A percentile compares a stretch with the other conserved stretches of the same genome.
phyloP scores from a whole-genome alignment of 805 yeast species.

The Kluyveromyces aestuarii region DNA sequence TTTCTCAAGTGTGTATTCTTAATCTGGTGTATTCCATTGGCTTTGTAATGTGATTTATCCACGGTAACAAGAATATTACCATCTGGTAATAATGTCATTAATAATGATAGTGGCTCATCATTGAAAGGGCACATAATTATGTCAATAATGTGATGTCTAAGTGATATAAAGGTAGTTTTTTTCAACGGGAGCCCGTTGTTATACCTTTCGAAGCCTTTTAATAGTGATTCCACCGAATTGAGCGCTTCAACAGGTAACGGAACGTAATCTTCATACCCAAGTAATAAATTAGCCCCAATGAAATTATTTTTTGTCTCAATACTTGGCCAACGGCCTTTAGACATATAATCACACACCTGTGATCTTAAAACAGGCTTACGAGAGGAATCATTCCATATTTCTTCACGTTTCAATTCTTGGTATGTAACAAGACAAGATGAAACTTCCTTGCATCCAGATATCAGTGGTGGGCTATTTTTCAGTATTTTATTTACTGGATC shows the following conservation, averaged over 20 bases:
- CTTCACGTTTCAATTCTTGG: slow-evolving; percentile 1
- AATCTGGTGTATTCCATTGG: slow-evolving; percentile 9
- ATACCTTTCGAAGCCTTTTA: slow-evolving; percentile 2
- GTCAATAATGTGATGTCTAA: slow-evolving; percentile 25
- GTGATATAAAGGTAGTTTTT: slow-evolving; percentile 17
- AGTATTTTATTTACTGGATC: slow-evolving; percentile 5
- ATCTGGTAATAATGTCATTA: slow-evolving; percentile 11
- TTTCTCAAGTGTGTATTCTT: slow-evolving; percentile 7
- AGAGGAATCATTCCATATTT: slow-evolving; percentile 1
- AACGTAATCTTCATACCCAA: slow-evolving; percentile 12
- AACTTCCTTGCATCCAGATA: slow-evolving; percentile 12
- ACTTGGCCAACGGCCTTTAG: slow-evolving; percentile 1
- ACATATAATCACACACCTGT: slow-evolving; percentile 6
- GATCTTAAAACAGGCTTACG: slow-evolving; percentile 8
- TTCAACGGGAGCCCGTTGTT: slow-evolving; percentile 1
- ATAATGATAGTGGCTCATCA: slow-evolving; percentile 7
- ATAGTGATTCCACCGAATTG: slow-evolving; percentile 9
- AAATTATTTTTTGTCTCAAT: slow-evolving; percentile 8
- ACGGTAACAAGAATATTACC: slow-evolving; percentile 16
- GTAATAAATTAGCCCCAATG: slow-evolving; percentile 17
- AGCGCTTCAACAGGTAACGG: slow-evolving; percentile 15
- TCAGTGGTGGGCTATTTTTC: slow-evolving; percentile 8
- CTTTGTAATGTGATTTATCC: slow-evolving; percentile 6
- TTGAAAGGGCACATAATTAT: slow-evolving; percentile 19
- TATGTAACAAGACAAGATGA: slow-evolving; percentile 9